Percentiles rank a stretch among this genome's conserved stretches.
These are phyloP conservation scores for Phytophthora brassicae DNA, from an alignment of 352 stramenopile genomes.

Conservation along the genomic window DNA sequence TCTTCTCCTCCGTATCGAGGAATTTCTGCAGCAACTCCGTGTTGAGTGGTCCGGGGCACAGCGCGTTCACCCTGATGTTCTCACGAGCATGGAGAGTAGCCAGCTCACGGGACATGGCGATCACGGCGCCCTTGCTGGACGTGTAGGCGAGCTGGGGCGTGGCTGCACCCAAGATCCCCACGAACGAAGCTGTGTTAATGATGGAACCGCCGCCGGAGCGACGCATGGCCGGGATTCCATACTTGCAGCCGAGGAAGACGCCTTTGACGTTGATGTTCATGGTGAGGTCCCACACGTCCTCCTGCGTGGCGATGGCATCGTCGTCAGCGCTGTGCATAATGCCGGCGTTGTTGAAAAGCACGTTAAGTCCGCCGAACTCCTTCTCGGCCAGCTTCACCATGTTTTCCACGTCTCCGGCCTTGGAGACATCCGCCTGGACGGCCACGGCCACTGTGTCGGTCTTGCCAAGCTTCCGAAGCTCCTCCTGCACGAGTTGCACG, in stretches of 20 bases:
- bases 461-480: conserved; percentile 63
- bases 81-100: conserved; percentile 84
- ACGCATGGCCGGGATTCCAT: conserved; percentile 79
- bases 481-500: conserved; percentile 59
- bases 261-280: conserved; percentile 90
- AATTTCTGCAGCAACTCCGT: conserved; percentile 89
- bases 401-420: conserved; percentile 62
- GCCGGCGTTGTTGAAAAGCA: conserved; percentile 89
- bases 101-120: conserved; percentile 85
- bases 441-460: conserved; percentile 53
- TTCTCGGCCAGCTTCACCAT: conserved; percentile 82
- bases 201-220: conserved; percentile 81
- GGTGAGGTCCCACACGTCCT: conserved; percentile 84
- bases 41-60: conserved; percentile 85
- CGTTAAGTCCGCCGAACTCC: conserved; percentile 74
- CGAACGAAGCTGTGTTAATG: conserved; percentile 89
- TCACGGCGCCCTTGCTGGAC: conserved; percentile 86
- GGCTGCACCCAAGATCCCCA: conserved; percentile 75
- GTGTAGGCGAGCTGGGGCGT: conserved; percentile 90
- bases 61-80: conserved; percentile 88
- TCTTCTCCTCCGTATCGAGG: conserved; percentile 81
- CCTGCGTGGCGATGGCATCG: conserved; percentile 71
- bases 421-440: conserved; percentile 75
- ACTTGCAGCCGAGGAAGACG: conserved; percentile 90
- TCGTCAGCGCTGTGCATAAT: conserved; percentile 86